phyloP scores from a whole-genome alignment of 768 basidiomycete genomes.

The Crassisporium funariophilum region DNA sequence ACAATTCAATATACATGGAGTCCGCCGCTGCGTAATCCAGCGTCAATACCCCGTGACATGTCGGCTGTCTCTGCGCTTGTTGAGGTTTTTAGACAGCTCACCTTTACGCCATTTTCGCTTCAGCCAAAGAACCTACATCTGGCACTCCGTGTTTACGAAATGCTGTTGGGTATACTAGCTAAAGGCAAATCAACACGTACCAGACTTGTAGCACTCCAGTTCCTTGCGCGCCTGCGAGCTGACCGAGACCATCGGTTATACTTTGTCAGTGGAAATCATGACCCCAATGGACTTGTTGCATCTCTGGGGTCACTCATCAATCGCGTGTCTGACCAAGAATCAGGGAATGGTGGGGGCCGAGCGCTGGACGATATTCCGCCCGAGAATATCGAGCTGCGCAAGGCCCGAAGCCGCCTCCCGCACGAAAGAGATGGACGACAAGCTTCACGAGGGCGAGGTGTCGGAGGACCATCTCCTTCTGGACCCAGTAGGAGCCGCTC shows the following conservation, averaged over 20 bases:
- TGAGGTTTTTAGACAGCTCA: constrained; percentile 66
- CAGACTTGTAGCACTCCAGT: constrained; percentile 76
- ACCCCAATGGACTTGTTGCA: constrained; percentile 56
- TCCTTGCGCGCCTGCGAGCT: constrained; percentile 84
- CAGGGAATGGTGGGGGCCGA: constrained; percentile 15
- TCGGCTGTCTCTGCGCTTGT: constrained; percentile 66
- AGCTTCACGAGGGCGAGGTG: constrained; percentile 54
- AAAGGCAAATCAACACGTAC: constrained; percentile 57
- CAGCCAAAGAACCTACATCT: constrained; percentile 48
- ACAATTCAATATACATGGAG: constrained; percentile 30
- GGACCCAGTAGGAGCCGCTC: constrained; percentile 65
- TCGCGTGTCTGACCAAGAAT: constrained; percentile 38
- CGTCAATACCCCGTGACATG: constrained; percentile 45
- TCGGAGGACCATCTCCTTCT: constrained; percentile 43
- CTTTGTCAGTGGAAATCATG: constrained; percentile 55
- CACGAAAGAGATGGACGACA: constrained; percentile 56
- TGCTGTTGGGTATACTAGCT: constrained; percentile 49
- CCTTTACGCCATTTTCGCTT: constrained; percentile 67
- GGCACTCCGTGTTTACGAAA: constrained; percentile 54
- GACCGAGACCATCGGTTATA: constrained; percentile 89
- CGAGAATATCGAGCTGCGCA: constrained; percentile 37
- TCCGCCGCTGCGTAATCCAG: constrained; percentile 25
- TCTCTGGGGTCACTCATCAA: constrained; percentile 67
- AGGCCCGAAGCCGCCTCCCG: constrained; percentile 48
- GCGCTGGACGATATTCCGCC: constrained; percentile 15